Conservation (phyloP, 768 basidiomycete species). For the Suillus sp. region DNA sequence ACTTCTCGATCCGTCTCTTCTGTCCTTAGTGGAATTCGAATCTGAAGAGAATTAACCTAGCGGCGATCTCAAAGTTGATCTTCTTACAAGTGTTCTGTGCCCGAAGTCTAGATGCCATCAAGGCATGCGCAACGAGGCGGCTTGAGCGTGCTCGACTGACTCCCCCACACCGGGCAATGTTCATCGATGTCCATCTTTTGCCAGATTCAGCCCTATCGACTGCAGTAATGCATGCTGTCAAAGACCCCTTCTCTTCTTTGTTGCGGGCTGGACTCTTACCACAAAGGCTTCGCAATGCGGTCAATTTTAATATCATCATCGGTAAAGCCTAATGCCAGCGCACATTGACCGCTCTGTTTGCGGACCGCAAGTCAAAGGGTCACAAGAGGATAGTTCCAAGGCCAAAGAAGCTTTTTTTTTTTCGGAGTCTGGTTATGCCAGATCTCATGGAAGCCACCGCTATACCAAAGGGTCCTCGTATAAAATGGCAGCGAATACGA, state of each 20-base stretch:
- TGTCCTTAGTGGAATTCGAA: constrained; percentile 17
- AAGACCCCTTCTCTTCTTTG: constrained; percentile 29
- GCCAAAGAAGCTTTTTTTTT: constrained; percentile 15
- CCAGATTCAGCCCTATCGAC: constrained; percentile 16
- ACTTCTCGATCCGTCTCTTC: constrained; percentile 13
- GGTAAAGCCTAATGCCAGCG: constrained; percentile 27
- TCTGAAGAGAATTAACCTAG: constrained; percentile 26
- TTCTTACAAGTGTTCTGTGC: constrained; percentile 15
- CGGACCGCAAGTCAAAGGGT: constrained; percentile 21
- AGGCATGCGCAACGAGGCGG: constrained; percentile 18
- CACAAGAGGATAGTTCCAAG: constrained; percentile 19
- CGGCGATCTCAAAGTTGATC: constrained; percentile 36
- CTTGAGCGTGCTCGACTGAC: constrained; percentile 1
- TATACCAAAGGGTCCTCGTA: constrained; percentile 21
- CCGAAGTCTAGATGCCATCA: constrained; percentile 18
- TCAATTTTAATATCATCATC: constrained; percentile 26
- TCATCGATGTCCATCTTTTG: constrained; percentile 17
- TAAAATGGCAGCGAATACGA: constrained; percentile 26
- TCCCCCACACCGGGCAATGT: constrained; percentile 17
- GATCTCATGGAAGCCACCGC: constrained; percentile 26
- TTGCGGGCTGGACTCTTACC: constrained; percentile 23
- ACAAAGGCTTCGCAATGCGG: constrained; percentile 29
- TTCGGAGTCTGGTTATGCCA: constrained; percentile 9
- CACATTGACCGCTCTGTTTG: constrained; percentile 20
- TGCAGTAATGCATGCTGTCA: constrained; percentile 15